Conservation (phyloP, 352 stramenopile genomes). For the Phytophthora rubi region DNA sequence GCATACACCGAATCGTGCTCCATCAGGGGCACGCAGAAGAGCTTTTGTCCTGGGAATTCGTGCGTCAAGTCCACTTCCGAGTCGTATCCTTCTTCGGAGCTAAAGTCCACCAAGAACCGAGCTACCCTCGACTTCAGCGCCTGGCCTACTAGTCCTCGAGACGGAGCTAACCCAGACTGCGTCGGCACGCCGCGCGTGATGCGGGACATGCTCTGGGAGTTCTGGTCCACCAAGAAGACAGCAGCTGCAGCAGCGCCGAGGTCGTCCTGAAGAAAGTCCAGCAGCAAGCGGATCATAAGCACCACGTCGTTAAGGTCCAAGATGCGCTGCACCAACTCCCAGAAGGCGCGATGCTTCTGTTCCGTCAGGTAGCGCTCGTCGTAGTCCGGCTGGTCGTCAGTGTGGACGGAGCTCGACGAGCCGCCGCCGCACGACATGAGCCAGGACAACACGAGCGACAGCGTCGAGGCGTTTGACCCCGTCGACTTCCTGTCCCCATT, state of each 20-base stretch:
- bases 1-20: constrained; percentile 83
- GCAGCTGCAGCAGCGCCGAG: constrained; percentile 56
- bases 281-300: constrained; percentile 72
- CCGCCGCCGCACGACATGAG: constrained; percentile 22
- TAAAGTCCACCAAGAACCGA: constrained; percentile 54
- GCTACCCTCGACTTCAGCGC: constrained; percentile 42
- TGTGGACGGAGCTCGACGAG: background rate
- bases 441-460: constrained; percentile 22
- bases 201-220: constrained; percentile 77
- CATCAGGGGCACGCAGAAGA: constrained; percentile 75
- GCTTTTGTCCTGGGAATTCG: constrained; percentile 61
- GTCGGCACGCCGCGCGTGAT: constrained; percentile 59
- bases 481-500: constrained; percentile 4
- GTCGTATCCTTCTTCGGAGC: constrained; percentile 56
- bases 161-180: constrained; percentile 56
- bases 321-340: constrained; percentile 75
- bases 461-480: background rate
- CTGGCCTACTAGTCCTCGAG: constrained; percentile 61
- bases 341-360: constrained; percentile 78
- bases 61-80: constrained; percentile 71
- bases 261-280: constrained; percentile 71
- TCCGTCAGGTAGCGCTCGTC: constrained; percentile 55
- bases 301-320: constrained; percentile 76
- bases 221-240: constrained; percentile 81
- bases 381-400: constrained; percentile 13